Evolutionary conservation across 805 yeast species (phyloP), one percentile per base, ranked within the genome.

Genomic region (Wickerhamomyces bisporus): DNA sequence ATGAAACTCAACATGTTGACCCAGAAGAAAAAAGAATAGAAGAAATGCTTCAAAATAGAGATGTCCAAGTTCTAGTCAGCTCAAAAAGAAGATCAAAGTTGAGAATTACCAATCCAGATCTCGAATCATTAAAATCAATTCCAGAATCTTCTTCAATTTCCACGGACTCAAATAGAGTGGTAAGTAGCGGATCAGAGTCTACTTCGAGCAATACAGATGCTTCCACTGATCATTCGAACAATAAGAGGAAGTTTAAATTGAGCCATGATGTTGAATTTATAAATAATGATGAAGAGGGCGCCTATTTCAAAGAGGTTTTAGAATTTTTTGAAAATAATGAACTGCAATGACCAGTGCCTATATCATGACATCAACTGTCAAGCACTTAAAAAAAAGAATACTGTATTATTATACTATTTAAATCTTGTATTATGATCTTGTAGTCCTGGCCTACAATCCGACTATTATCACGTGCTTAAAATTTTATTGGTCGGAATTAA

Each of bases 21-120:
- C 50, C 35, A 32, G 52, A 34, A 30, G 55, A 47, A 26, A 50
- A 47, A 19, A 65, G 63, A 35, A 66, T 58, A 18, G 70, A 65
- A 26, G 66, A 68, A 16, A 60, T 69, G 12, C 69, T 75, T 38
- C 68, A 67, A 15, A 64, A 66, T 23, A 52, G 79, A 46, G 88
- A 82, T 45, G 89, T 80, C 2, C 89, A 82, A 56, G 82, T 82
- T 8, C 58, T 82, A 42, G 87, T 82, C 7, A 74, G 83, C 42
- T 75, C 84, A 13, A 75, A 74, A 51, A 63, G 87, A 47, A 62
- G 85, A 41, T 70, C 81, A 1, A 70, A 71, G 37, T 61, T 82
- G 31, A 57, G 82, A 26, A 75, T 82, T 26, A 68, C 76, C 33
- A 82, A 82, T 50, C 89, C 89, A 0, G 83, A 76, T 47, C 16